Evolutionary conservation across 495 filamentous ascomycete genomes (phyloP).

Genomic region (Neurospora tetraspora): DNA sequence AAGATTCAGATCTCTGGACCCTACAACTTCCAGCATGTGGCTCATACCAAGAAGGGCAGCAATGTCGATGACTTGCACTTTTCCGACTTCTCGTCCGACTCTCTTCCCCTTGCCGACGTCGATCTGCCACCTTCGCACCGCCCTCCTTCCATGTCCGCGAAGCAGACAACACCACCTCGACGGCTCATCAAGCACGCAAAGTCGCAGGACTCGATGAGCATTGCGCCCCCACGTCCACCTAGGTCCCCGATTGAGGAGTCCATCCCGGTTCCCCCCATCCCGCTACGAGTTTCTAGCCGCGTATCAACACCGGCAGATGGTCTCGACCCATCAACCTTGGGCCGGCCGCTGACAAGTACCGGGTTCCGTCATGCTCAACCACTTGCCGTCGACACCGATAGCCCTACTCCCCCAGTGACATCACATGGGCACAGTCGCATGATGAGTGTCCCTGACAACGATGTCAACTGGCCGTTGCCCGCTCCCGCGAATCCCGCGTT

Average conservation of each 20-base stretch:
- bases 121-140: slow-evolving; percentile 7
- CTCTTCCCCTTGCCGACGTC: slow-evolving; percentile 25
- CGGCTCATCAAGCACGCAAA: slow-evolving; percentile 26
- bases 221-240: slow-evolving; percentile 38
- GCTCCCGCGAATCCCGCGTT: slow-evolving; percentile 30
- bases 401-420: slow-evolving; percentile 16
- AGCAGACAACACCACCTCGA: slow-evolving; percentile 17
- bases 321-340: slow-evolving; percentile 24
- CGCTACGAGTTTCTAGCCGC: slow-evolving; percentile 41
- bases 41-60: slow-evolving; percentile 62
- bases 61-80: slow-evolving; percentile 55
- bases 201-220: slow-evolving; percentile 39
- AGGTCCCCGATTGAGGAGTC: slow-evolving; percentile 32
- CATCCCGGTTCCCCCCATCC: slow-evolving; percentile 16
- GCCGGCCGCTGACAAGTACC: slow-evolving; percentile 29
- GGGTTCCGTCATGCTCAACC: slow-evolving; percentile 34
- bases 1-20: slow-evolving; percentile 61
- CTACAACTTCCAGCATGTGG: slow-evolving; percentile 82
- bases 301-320: slow-evolving; percentile 33
- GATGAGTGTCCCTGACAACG: slow-evolving; percentile 34
- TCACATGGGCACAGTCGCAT: slow-evolving; percentile 25
- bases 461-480: slow-evolving; percentile 38
- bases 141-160: slow-evolving; percentile 14
- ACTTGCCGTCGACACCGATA: slow-evolving; percentile 14
- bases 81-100: slow-evolving; percentile 50